Evolutionary conservation across 2,329 filamentous ascomycete species (phyloP), one percentile per base, ranked within the genome.

Genomic region (Dothideomycetes sp.): DNA sequence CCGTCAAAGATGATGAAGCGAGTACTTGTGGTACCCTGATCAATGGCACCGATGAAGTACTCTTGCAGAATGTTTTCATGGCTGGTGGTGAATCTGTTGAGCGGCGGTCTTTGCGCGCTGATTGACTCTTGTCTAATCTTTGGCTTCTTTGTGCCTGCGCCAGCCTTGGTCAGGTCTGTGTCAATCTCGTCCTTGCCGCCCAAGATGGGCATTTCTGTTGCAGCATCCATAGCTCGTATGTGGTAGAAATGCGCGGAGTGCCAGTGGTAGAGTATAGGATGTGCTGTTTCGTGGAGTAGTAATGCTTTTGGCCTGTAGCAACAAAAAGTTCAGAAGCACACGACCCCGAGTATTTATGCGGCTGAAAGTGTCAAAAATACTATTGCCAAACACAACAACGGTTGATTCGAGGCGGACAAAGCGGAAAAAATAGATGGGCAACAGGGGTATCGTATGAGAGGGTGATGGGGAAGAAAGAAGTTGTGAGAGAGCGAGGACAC

Each of bases 1-100:
- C 75, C 76, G 59, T 91, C 79, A 63, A 93, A 93, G 54, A 94
- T 86, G 50, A 93, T 75, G 61, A 93, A 93, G 31, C 85, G 75
- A 24, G 84, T 83, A 38, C 81, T 87, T 22, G 85, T 91, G 9
- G 85, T 93, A 41, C 85, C 85, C 53, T 88, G 83, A 55, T 93
- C 85, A 56, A 93, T 86, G 47, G 82, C 83, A 42, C 84, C 85
- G 45, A 91, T 79, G 52, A 83, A 91, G 65, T 73, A 74, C 37
- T 77, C 63, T 31, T 65, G 37, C 19, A 59, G 45, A 10, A 55
- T 49, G 34, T 58, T 56, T 36, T 59, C 56, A 42, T 56, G 52
- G 31, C 49, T 54, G 12, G 52, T 53, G 3, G 54, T 55, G 47
- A 57, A 57, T 32, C 54, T 43, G 41, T 43, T 43, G 24, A 43